Conservation (phyloP, 2,329 filamentous ascomycete species). For the Ophidiomyces ophidiicola region DNA sequence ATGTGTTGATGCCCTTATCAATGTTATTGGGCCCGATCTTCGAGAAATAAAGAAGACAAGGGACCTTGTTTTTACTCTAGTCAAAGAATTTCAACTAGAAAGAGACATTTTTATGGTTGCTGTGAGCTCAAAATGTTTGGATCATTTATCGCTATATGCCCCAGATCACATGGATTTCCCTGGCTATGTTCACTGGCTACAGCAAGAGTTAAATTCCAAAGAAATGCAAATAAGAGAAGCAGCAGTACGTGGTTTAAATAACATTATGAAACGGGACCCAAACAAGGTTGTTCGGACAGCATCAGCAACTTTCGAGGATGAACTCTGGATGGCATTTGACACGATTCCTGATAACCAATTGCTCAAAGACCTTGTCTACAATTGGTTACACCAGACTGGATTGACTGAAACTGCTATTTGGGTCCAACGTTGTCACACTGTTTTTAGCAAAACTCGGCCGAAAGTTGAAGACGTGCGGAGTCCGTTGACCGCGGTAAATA, state of each 20-base stretch:
- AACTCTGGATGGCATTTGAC: constrained; percentile 83
- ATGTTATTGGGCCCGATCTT: constrained; percentile 86
- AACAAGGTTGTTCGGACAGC: constrained; percentile 68
- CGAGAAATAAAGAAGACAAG: constrained; percentile 87
- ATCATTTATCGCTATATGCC: constrained; percentile 85
- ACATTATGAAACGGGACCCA: constrained; percentile 86
- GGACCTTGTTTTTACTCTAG: constrained; percentile 77
- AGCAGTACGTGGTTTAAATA: constrained; percentile 79
- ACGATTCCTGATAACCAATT: constrained; percentile 61
- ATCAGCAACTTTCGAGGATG: constrained; percentile 69
- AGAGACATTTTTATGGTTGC: constrained; percentile 57
- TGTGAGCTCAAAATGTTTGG: constrained; percentile 69
- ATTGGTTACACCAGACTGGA: constrained; percentile 87
- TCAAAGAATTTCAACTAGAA: constrained; percentile 70
- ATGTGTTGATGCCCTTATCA: constrained; percentile 89
- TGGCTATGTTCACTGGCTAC: constrained; percentile 70
- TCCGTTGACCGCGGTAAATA: constrained; percentile 27
- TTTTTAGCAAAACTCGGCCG: constrained; percentile 74
- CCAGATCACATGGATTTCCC: constrained; percentile 74
- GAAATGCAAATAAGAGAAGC: constrained; percentile 60
- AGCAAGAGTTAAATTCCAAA: constrained; percentile 61
- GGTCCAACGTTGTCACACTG: constrained; percentile 77
- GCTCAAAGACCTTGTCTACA: constrained; percentile 75
- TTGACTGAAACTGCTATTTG: constrained; percentile 68
- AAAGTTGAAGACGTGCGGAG: constrained; percentile 43